Percentiles rank a stretch among this genome's conserved stretches.
Conservation (phyloP, 73 alveolate species). For the Uronychia setigera region DNA sequence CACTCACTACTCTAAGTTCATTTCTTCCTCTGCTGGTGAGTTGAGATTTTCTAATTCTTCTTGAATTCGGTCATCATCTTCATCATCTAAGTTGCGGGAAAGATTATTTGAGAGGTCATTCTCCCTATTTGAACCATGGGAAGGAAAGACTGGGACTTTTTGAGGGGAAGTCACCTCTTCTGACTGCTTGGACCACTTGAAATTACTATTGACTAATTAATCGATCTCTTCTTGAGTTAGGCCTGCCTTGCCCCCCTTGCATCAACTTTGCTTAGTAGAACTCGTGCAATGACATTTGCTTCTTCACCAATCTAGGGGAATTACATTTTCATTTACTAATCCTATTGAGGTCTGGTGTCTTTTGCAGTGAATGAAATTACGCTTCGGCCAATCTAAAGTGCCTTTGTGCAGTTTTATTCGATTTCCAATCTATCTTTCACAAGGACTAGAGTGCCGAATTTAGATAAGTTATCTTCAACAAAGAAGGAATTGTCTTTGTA, state of each 20-base stretch:
- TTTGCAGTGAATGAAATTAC: slow-evolving; percentile 50
- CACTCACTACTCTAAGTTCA: not conserved
- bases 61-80: not conserved
- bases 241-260: not conserved
- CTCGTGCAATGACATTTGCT: not conserved
- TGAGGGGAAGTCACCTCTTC: not conserved
- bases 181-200: not conserved
- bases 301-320: no score
- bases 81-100: not conserved
- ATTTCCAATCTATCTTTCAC: slow-evolving; percentile 23
- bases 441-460: slow-evolving; percentile 87
- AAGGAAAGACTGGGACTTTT: not conserved
- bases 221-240: not conserved
- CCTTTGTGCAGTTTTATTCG: slow-evolving; percentile 26
- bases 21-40: not conserved
- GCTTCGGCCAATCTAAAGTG: slow-evolving; percentile 71
- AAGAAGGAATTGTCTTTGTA: slow-evolving; percentile 32
- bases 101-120: not conserved
- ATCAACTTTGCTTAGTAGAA: not conserved
- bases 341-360: slow-evolving; percentile 3
- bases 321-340: no score
- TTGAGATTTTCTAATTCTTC: not conserved
- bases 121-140: not conserved
- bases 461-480: slow-evolving; percentile 73
- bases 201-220: not conserved